phyloP scores from a whole-genome alignment of 371 early-diverging fungal species.

The Circinella minor region DNA sequence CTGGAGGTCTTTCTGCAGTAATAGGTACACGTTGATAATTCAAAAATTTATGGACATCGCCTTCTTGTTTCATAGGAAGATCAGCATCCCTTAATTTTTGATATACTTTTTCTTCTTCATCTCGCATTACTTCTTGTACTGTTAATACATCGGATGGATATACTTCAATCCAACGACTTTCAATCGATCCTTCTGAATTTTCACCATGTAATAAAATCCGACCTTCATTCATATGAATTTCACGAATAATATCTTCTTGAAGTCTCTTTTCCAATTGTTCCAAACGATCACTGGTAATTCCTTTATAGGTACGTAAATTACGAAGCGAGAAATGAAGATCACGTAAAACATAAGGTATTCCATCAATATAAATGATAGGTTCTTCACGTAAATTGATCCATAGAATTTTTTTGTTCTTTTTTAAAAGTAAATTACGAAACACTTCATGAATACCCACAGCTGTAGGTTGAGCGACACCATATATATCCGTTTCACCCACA shows the following conservation, averaged over 20 bases:
- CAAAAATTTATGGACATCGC: constrained; percentile 10
- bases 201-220: constrained; percentile 73
- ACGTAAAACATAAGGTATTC: constrained; percentile 76
- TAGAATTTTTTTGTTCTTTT: constrained; percentile 44
- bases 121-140: constrained; percentile 58
- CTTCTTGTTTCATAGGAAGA: not conserved
- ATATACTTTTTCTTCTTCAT: constrained; percentile 32
- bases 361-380: constrained; percentile 77
- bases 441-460: constrained; percentile 64
- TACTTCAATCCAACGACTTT: constrained; percentile 68
- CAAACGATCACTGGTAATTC: constrained; percentile 69
- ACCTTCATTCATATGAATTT: constrained; percentile 57
- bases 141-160: constrained; percentile 56
- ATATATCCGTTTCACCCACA: constrained; percentile 48
- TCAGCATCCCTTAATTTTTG: constrained; percentile 25
- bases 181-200: constrained; percentile 48
- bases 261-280: constrained; percentile 73
- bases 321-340: constrained; percentile 68
- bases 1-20: constrained; percentile 67
- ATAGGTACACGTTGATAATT: constrained; percentile 65
- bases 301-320: constrained; percentile 72
- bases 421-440: constrained; percentile 35
- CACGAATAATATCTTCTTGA: constrained; percentile 69
- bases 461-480: constrained; percentile 78
- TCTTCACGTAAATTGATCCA: constrained; percentile 84